Conservation (phyloP, 2,329 filamentous ascomycete species). For the Chaetothyriales sp. region DNA sequence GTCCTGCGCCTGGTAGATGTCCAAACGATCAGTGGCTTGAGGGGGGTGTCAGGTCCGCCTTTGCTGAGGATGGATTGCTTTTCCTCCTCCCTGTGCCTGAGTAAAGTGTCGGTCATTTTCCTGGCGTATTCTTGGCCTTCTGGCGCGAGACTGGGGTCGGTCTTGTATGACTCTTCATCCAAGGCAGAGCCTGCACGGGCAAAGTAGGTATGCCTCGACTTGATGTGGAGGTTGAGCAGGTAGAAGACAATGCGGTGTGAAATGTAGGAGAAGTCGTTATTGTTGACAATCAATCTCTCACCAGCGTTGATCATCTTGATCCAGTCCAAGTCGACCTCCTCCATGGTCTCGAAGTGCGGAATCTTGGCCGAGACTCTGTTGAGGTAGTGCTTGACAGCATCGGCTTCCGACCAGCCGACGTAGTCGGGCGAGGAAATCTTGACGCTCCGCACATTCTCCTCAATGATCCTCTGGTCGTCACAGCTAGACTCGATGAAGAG, state of each 20-base stretch:
- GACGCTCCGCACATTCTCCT: constrained; percentile 91
- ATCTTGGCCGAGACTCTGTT: constrained; percentile 83
- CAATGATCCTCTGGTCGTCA: constrained; percentile 81
- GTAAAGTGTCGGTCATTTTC: constrained; percentile 71
- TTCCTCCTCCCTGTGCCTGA: constrained; percentile 74
- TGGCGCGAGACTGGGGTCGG: constrained; percentile 70
- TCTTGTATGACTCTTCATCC: constrained; percentile 86
- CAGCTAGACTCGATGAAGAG: constrained; percentile 95
- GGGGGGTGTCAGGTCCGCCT: constrained; percentile 52
- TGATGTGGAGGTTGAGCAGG: constrained; percentile 93
- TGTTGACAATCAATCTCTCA: constrained; percentile 86
- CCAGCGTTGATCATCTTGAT: constrained; percentile 99
- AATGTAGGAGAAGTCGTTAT: constrained; percentile 90
- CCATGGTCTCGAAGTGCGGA: constrained; percentile 92
- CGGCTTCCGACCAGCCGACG: constrained; percentile 76
- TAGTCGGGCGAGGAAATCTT: constrained; percentile 98
- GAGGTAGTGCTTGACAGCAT: constrained; percentile 84
- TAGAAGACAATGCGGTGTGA: constrained; percentile 98
- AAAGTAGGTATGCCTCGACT: constrained; percentile 38
- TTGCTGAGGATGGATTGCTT: constrained; percentile 53
- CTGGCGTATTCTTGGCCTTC: constrained; percentile 68
- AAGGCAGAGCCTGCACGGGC: constrained; percentile 60
- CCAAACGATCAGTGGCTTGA: constrained; percentile 82
- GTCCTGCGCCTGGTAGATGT: constrained; percentile 84
- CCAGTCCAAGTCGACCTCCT: constrained; percentile 85